phyloP scores from a whole-genome alignment of 495 filamentous ascomycete species.

The Neurospora hispaniola region DNA sequence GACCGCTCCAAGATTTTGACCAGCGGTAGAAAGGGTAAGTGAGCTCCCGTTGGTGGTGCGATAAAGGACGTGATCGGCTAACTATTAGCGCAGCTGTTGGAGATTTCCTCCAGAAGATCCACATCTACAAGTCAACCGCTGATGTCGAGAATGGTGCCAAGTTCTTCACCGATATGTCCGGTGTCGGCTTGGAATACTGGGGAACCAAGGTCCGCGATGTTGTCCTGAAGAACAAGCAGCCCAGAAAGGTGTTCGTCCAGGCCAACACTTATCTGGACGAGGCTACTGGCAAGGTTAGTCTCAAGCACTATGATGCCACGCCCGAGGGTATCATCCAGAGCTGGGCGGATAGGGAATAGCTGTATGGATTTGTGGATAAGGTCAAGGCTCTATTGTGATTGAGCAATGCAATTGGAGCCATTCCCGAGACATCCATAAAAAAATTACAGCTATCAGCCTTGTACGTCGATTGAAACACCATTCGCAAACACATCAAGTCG shows the following conservation, averaged over 20 bases:
- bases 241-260: slow-evolving; percentile 93
- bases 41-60: not conserved
- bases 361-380: not conserved
- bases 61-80: not conserved
- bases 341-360: slow-evolving; percentile 62
- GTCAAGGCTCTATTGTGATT: not conserved
- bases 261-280: slow-evolving; percentile 70
- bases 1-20: slow-evolving; percentile 75
- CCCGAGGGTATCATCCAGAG: slow-evolving; percentile 82
- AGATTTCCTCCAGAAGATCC: slow-evolving; percentile 80
- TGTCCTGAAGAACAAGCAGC: slow-evolving; percentile 78
- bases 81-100: slow-evolving; percentile 54
- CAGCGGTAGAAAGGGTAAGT: slow-evolving; percentile 41
- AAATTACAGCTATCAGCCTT: not conserved
- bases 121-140: slow-evolving; percentile 85
- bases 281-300: slow-evolving; percentile 55
- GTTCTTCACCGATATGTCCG: slow-evolving; percentile 75
- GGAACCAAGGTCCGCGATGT: slow-evolving; percentile 62
- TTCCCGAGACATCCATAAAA: not conserved
- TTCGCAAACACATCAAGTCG: not conserved
- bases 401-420: not conserved
- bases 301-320: slow-evolving; percentile 86
- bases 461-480: not conserved
- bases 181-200: slow-evolving; percentile 71
- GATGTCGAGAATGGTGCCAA: slow-evolving; percentile 64